Conservation (phyloP, 2,329 filamentous ascomycete species). For the Sporothrix inflata region DNA sequence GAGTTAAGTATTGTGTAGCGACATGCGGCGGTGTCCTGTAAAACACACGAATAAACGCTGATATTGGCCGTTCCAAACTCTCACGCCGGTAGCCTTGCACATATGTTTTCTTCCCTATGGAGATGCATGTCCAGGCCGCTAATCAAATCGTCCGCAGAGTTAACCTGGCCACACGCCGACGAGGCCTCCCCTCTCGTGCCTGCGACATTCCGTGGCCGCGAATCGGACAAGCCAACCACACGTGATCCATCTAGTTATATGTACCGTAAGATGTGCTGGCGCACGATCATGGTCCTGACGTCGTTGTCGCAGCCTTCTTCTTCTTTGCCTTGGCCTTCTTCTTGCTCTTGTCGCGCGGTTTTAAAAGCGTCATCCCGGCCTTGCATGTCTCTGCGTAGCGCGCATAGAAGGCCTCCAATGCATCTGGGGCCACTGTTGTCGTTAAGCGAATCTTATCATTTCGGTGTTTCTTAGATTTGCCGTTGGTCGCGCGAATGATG, state of each 20-base stretch:
- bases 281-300: conserved; percentile 20
- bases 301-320: conserved; percentile 55
- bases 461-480: conserved; percentile 64
- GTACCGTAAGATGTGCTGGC: neutral
- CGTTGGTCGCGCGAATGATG: conserved; percentile 83
- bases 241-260: neutral
- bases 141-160: too few species aligned
- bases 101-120: neutral
- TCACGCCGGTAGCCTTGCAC: neutral
- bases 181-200: neutral
- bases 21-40: neutral
- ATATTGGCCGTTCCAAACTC: neutral
- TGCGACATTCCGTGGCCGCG: neutral
- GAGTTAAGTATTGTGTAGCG: neutral
- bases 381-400: conserved; percentile 92
- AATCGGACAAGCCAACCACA: neutral
- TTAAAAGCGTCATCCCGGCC: conserved; percentile 81
- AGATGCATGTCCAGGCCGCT: neutral
- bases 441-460: conserved; percentile 72
- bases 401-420: conserved; percentile 78
- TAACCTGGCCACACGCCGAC: neutral
- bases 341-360: conserved; percentile 91
- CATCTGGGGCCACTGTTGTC: conserved; percentile 76
- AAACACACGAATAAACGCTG: neutral
- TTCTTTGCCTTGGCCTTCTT: conserved; percentile 78